Evolutionary conservation across 208 protist species (phyloP), one percentile per base, ranked within the genome.

Genomic region (Phytomonas sp.): DNA sequence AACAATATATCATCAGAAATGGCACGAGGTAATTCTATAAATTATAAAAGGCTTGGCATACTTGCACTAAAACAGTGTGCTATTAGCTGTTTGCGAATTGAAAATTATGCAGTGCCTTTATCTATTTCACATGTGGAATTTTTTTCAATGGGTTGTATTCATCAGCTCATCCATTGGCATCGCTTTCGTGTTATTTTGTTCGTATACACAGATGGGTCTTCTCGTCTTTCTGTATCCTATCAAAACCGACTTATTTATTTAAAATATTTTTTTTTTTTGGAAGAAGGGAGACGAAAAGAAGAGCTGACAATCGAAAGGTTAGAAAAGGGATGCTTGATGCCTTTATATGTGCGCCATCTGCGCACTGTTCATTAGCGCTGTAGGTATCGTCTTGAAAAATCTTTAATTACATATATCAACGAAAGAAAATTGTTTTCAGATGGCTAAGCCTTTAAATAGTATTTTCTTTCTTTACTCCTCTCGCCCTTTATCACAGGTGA

Each of bases 251-350:
- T 56, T 56, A 56, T 1, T 26, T 56, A 26, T 2, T 26, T 26
- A 26, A 56, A 56, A 0, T 20, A 17, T 7, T 56, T 26, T 56
- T 56, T 51, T n/a, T 34, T 34, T 34, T 34, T 34, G 33, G 33
- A 23, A 26, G 23, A 56, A 56, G 28, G 61, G 30, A 62, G 23
- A 33, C 30, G 20, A 31, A 0, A 64, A 9, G 20, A 64, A 23
- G 20, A 33, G 8, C 11, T 40, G 33, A 29, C 1, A 71, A 62
- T 66, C 37, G 32, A 71, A 71, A 23, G 67, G 32, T 63, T 40
- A 32, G 43, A 26, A 67, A 40, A 61, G 46, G 70, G 53, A 67
- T 60, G 67, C 67, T 26, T 56, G 46, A 56, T 56, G 46, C 20
- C 20, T 56, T 26, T 5, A 56, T 56, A 56, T 56, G 26, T 20